Percentiles rank a stretch among this genome's conserved stretches.
Conservation (phyloP, 257 asterid species). For the Capsicum pubescens region DNA sequence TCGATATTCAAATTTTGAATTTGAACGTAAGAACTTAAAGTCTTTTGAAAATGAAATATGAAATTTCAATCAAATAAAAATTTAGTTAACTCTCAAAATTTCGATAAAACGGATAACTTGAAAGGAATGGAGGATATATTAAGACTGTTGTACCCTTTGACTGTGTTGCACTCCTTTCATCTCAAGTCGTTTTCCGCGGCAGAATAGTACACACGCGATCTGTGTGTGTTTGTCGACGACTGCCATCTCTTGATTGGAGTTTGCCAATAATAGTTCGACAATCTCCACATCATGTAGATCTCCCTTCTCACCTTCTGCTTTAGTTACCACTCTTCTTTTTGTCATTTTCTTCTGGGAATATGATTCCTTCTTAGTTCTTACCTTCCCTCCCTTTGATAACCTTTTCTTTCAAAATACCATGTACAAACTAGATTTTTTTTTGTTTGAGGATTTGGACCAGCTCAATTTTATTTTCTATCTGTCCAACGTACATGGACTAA, state of each 20-base stretch:
- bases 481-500: neutral
- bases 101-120: too few species aligned
- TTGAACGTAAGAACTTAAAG: too few species aligned
- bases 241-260: neutral
- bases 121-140: too few species aligned
- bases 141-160: slow-evolving; percentile 27
- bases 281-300: slow-evolving; percentile 25
- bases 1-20: too few species aligned
- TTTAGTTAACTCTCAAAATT: too few species aligned
- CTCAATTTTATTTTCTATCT: neutral
- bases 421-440: neutral
- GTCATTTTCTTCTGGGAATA: slow-evolving; percentile 40
- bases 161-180: slow-evolving; percentile 30
- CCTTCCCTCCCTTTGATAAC: neutral
- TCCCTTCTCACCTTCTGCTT: slow-evolving; percentile 2
- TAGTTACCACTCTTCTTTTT: slow-evolving; percentile 28
- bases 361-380: slow-evolving; percentile 9
- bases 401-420: neutral
- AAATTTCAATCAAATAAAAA: too few species aligned
- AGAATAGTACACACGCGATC: slow-evolving; percentile 29
- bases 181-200: slow-evolving; percentile 26
- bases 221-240: slow-evolving; percentile 2
- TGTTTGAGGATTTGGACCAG: neutral
- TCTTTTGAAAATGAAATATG: too few species aligned
- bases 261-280: slow-evolving; percentile 30